Conservation (phyloP, 2,329 filamentous ascomycete species). For the Knoxdaviesia proteae region DNA sequence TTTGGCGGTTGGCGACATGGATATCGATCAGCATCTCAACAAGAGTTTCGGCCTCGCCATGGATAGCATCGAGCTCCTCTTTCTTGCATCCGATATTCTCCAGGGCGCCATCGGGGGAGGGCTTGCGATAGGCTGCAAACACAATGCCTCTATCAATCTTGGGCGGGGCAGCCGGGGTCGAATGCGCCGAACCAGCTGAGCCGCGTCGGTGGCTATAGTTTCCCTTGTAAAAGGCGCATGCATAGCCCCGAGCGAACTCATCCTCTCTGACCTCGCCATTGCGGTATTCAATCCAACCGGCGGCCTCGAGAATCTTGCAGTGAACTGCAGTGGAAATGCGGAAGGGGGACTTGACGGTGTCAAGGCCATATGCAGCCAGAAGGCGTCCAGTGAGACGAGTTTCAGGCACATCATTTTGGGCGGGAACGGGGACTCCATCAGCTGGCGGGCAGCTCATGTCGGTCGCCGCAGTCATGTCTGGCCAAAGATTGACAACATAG, state of each 20-base stretch:
- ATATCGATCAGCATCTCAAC: conserved; percentile 31
- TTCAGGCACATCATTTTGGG: conserved; percentile 2
- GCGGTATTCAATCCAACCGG: conserved; percentile 32
- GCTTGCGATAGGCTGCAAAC: conserved; percentile 33
- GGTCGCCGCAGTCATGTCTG: conserved; percentile 11
- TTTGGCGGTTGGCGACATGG: conserved; percentile 17
- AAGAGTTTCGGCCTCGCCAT: conserved; percentile 27
- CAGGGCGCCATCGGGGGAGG: conserved; percentile 14
- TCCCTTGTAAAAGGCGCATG: conserved; percentile 29
- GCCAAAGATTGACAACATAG: conserved; percentile 39
- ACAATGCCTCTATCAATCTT: conserved; percentile 28
- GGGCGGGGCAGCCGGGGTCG: conserved; percentile 5
- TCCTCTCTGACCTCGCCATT: conserved; percentile 18
- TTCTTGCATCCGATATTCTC: conserved; percentile 14
- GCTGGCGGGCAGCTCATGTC: conserved; percentile 1
- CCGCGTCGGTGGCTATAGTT: conserved; percentile 10
- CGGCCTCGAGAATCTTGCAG: conserved; percentile 23
- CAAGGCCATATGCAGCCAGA: conserved; percentile 32
- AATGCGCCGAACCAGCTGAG: conserved; percentile 7
- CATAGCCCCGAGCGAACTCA: conserved; percentile 30
- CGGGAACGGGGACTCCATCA: conserved; percentile 1
- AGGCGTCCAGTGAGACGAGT: conserved; percentile 24
- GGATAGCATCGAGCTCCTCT: conserved; percentile 23
- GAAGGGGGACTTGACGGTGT: conserved; percentile 28
- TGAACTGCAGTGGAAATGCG: conserved; percentile 28